Base-by-base conservation (phyloP, 2,329 filamentous ascomycete genomes). In the Dactylellina parvicollis region DNA sequence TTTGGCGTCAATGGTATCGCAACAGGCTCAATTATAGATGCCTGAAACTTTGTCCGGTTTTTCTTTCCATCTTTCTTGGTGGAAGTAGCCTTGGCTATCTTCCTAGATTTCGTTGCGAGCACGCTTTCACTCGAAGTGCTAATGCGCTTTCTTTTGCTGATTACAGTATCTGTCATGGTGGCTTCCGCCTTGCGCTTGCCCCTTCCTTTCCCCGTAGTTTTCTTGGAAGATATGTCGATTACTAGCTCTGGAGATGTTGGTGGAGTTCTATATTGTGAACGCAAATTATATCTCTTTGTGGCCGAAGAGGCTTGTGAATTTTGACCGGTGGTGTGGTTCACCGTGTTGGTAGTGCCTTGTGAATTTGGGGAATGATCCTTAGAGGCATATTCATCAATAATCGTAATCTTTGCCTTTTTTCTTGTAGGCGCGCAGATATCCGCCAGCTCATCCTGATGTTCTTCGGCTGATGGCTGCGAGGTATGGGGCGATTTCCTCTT, bases 341-440 rank as follows among this genome's bases (percentile, higher is more conserved):
- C 22, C 3, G 62, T 56, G 4, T 47, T 49, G 4, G 59, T 59
- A 4, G 67, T 64, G n/a, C 38, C 44, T 28, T 72, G 66, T 3
- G 66, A 65, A 5, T 40, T 32, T 18, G 67, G 67, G 26, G 67
- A 65, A 26, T 28, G 1, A 32, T 65, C 46, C 4, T 60, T 14
- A 10, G 34, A 28, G 5, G 10, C 7, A n/a, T 18, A 24, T 4
- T 16, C 4, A 16, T 60, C 47, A n/a, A 7, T 16, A 3, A 26
- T 40, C 38, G 47, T 46, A 5, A 72, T 72, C 18, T 30, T 72
- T 22, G 67, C 67, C 28, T 72, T 72, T 52, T 72, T 72, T 22
- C 59, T 72, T 5, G 67, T 72, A 3, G 67, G 67, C 9, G 52
- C 59, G 47, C 67, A 72, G 7, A 72, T 72, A 44, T 72, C 67